Base-by-base conservation (phyloP, 805 yeast species). In the Nakazawaea wyomingensis region DNA sequence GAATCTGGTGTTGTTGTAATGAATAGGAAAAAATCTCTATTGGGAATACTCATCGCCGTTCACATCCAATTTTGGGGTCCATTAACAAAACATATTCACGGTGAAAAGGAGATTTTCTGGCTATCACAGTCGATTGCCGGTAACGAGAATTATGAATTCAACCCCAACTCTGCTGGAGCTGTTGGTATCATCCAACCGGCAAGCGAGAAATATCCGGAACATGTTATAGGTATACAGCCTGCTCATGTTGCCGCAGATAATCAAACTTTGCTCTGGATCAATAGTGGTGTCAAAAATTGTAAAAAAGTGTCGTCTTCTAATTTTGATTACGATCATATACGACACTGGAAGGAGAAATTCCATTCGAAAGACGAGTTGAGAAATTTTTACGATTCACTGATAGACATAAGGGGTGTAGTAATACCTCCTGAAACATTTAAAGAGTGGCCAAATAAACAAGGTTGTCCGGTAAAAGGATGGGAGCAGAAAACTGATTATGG, bases 91-190 rank as follows among this genome's bases (percentile, higher is more conserved):
- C 72, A 80, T 16, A 71, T 82, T 10, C 84, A 85, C 70, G 95
- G 95, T 33, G 95, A 85, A 49, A 85, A 85, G 51, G 93, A 85
- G 56, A 65, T 84, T 50, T 78, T 82, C 53, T 83, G 91, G 91
- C 54, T 85, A 29, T 85, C 85, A 2, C 75, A 79, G 56, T 68
- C 73, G 34, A 62, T 73, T 22, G 68, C 74, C 27, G 81, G 86
- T 8, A 78, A 80, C 50, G 78, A 74, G 44, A 56, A 61, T 19
- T 78, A 77, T 49, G 60, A 58, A 26, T 73, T 80, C 55, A 80
- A 79, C 51, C 46, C 59, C 5, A 59, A 67, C 50, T 65, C 74
- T 10, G 85, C 85, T 0, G 85, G 79, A 2, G 65, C 80, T 17
- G 71, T 74, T 1, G 87, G 85, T 11, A 60, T 54, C 36, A 39